These are phyloP conservation scores for Chlorella sp. DNA, from an alignment of 139 green algal genomes.

Conservation along the genomic window DNA sequence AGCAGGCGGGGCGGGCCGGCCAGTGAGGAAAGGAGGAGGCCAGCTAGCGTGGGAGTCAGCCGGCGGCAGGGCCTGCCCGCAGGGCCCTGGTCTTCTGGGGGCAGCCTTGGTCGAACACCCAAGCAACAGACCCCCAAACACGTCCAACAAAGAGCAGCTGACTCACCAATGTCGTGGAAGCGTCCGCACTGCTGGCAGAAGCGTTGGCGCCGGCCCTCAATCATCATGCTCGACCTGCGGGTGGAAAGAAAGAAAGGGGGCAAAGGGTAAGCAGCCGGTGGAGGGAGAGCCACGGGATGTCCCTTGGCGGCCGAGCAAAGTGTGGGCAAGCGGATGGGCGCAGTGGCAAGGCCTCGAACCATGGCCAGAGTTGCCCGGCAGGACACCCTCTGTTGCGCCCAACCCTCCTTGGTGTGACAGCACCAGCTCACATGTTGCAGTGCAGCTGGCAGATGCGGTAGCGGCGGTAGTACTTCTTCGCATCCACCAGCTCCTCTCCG, in stretches of 20 bases:
- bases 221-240: slow-evolving; percentile 57
- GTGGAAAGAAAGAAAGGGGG: background rate
- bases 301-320: too few species aligned
- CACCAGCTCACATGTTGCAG: slow-evolving; percentile 31
- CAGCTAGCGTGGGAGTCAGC: background rate
- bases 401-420: background rate
- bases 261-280: background rate
- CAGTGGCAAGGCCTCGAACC: background rate
- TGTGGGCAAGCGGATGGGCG: background rate
- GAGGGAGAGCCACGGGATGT: background rate
- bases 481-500: slow-evolving; percentile 57
- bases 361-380: too few species aligned
- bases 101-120: background rate
- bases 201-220: slow-evolving; percentile 73
- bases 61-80: background rate
- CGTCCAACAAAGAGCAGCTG: too few species aligned
- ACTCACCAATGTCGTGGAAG: slow-evolving; percentile 37
- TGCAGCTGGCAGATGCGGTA: slow-evolving; percentile 86
- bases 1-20: too few species aligned
- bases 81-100: too few species aligned
- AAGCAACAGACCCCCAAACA: too few species aligned
- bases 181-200: slow-evolving; percentile 81
- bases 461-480: slow-evolving; percentile 72
- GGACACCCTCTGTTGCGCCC: too few species aligned
- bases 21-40: background rate